Base-by-base conservation (phyloP, 495 filamentous ascomycete species). In the Aspergillus haitiensis region DNA sequence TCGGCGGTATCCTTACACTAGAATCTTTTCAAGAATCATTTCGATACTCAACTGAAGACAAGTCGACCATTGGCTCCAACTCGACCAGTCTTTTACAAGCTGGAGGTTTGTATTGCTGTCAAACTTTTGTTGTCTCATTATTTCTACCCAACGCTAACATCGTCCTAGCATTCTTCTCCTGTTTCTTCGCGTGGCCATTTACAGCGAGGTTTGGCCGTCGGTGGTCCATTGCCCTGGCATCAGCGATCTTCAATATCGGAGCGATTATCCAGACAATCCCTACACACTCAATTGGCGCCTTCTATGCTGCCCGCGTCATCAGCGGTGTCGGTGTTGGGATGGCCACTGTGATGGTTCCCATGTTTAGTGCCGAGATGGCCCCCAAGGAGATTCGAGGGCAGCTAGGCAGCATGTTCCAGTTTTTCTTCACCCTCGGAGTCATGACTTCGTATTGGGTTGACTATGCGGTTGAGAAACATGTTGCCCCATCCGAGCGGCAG, bases 281-380 rank as follows among this genome's bases (percentile, higher is more conserved):
- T 7, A 77, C 75, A 0, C 72, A 77, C 54, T 78, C 75, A 0
- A 62, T 82, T 3, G 73, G 67, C 6, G 75, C 74, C 33, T 81
- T 76, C 64, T 81, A 82, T 50, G 73, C 72, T 7, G 76, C 72
- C 5, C 71, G 83, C 40, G 71, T 84, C 6, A 70, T 86, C n/a
- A 73, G 77, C 2, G 83, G 83, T 27, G 59, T 86, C 11, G 84
- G 83, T 7, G 74, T 85, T 18, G 84, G 83, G 11, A 76, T 69
- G 18, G 77, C 78, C 3, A 82, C 80, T 0, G 78, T 81, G 0
- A 76, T 82, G 12, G 78, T 84, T 0, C 83, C 84, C 8, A 81
- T 82, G 65, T 83, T 76, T 59, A 78, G 71, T 36, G 74, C 78
- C 7, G 83, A 85, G 62, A 84, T 77, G 71, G 76, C 79, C 15